Conservation (phyloP, 2,329 filamentous ascomycete genomes). For the Colletotrichum siamense region DNA sequence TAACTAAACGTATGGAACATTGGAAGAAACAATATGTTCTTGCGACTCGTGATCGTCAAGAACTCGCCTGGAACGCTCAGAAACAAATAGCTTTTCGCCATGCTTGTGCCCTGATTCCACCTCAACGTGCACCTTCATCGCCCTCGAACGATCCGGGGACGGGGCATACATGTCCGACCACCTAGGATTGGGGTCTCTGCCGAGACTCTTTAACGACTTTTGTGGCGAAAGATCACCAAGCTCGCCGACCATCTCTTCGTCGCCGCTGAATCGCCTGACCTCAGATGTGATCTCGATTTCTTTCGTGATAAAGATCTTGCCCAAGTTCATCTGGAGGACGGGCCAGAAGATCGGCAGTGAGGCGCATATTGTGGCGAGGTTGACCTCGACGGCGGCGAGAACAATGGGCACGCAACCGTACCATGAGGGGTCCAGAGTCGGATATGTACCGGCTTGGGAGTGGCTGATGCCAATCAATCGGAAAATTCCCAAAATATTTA, state of each 20-base stretch:
- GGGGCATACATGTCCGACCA: not conserved
- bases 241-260: not conserved
- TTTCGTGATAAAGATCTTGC: constrained; percentile 39
- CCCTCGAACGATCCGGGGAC: not conserved
- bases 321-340: constrained; percentile 30
- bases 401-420: constrained; percentile 37
- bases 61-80: not conserved
- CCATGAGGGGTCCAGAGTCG: constrained; percentile 40
- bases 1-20: not conserved
- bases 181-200: not conserved
- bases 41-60: not conserved
- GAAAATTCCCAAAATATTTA: constrained; percentile 27
- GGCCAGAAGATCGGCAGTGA: constrained; percentile 19
- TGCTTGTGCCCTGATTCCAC: not conserved
- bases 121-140: not conserved
- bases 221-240: not conserved
- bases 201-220: not conserved
- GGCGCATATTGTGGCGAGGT: constrained; percentile 23
- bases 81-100: not conserved
- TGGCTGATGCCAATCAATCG: constrained; percentile 33
- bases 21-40: not conserved
- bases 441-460: constrained; percentile 33
- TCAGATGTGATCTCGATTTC: constrained; percentile 34
- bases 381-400: constrained; percentile 37
- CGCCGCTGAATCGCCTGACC: constrained; percentile 1